phyloP scores from a whole-genome alignment of 1,284 basidiomycete species.

The Leccinum huronense region DNA sequence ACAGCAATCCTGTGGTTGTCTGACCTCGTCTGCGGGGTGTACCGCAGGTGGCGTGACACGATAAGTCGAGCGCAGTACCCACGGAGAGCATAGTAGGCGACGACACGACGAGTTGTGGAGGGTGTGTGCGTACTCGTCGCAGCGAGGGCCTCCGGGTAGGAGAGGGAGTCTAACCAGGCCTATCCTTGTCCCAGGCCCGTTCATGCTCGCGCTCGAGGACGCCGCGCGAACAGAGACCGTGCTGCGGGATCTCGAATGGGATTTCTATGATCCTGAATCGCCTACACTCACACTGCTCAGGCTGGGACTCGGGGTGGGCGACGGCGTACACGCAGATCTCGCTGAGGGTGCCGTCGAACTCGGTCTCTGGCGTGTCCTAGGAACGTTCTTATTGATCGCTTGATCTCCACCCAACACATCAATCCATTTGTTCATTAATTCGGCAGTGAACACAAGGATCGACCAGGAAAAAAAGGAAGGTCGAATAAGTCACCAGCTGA shows the following conservation, averaged over 20 bases:
- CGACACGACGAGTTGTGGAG: too few species aligned
- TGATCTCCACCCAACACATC: neutral
- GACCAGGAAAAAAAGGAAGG: too few species aligned
- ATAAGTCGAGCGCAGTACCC: too few species aligned
- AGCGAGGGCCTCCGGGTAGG: too few species aligned
- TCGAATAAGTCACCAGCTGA: too few species aligned
- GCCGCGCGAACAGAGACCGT: constrained; percentile 52
- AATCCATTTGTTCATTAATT: too few species aligned
- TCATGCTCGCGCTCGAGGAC: constrained; percentile 57
- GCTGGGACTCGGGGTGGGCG: constrained; percentile 49
- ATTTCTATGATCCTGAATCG: constrained; percentile 8
- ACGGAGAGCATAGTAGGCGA: too few species aligned
- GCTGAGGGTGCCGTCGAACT: constrained; percentile 61
- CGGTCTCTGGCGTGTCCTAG: constrained; percentile 61
- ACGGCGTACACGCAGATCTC: constrained; percentile 65
- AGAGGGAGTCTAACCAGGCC: constrained; percentile 5
- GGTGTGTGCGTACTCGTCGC: too few species aligned
- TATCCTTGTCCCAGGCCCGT: constrained; percentile 72
- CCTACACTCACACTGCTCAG: constrained; percentile 36
- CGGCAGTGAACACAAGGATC: too few species aligned
- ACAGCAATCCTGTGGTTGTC: too few species aligned
- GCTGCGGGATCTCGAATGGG: constrained; percentile 42
- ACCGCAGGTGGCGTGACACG: too few species aligned
- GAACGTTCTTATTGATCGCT: constrained; percentile 25
- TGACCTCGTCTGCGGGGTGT: too few species aligned